Evolutionary conservation across 371 early-diverging fungal genomes (phyloP).

Genomic region (Apophysomyces elegans): DNA sequence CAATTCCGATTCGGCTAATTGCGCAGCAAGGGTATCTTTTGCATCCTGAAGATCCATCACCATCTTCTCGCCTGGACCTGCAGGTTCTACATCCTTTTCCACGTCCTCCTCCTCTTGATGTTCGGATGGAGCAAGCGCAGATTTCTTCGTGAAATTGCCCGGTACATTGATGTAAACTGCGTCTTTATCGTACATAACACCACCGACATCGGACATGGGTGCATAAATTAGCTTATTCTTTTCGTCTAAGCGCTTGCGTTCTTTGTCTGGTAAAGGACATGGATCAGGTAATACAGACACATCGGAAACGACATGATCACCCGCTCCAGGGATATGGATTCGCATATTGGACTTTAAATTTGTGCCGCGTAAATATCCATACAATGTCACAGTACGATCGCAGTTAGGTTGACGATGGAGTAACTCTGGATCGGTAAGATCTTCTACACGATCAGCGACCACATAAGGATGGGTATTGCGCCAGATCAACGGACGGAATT

Average conservation of each 20-base stretch:
- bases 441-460: slow-evolving; percentile 95
- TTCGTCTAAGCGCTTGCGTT: slow-evolving; percentile 85
- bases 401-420: slow-evolving; percentile 81
- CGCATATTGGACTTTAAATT: slow-evolving; percentile 82
- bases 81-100: slow-evolving; percentile 40
- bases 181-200: slow-evolving; percentile 98
- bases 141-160: slow-evolving; percentile 77
- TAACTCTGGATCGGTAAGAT: slow-evolving; percentile 91
- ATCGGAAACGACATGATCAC: slow-evolving; percentile 82
- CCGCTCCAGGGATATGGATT: slow-evolving; percentile 96
- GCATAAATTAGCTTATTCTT: slow-evolving; percentile 96
- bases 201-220: slow-evolving; percentile 98
- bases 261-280: slow-evolving; percentile 94
- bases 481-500: slow-evolving; percentile 97
- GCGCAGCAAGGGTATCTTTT: slow-evolving; percentile 74
- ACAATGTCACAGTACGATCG: slow-evolving; percentile 91
- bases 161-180: slow-evolving; percentile 97
- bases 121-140: slow-evolving; percentile 50
- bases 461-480: slow-evolving; percentile 95
- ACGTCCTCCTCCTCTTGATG: slow-evolving; percentile 35
- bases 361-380: slow-evolving; percentile 95
- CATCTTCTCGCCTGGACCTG: slow-evolving; percentile 87
- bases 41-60: slow-evolving; percentile 92
- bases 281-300: slow-evolving; percentile 88
- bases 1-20: slow-evolving; percentile 77